Percentiles rank a stretch among this genome's conserved stretches.
Evolutionary conservation across 805 yeast genomes (phyloP).

Genomic region (Wickerhamiella bombiphila): DNA sequence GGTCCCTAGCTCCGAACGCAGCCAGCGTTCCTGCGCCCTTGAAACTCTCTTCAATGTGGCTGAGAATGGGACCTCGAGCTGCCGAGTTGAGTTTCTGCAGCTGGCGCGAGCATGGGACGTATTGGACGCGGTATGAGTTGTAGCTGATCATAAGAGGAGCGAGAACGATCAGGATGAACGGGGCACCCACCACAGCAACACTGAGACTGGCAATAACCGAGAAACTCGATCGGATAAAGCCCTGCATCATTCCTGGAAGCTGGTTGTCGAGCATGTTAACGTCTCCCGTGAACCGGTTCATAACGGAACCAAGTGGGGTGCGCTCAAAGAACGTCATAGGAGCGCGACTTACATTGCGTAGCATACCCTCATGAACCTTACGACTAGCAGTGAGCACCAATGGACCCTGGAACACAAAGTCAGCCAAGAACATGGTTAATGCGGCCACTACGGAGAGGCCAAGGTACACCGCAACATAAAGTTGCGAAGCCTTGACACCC

Average conservation of each 20-base stretch:
- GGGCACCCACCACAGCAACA: constrained; percentile 69
- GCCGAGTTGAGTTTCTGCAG: constrained; percentile 50
- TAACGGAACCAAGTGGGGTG: constrained; percentile 81
- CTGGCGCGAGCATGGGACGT: constrained; percentile 51
- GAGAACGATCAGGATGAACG: constrained; percentile 61
- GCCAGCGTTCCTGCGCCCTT: constrained; percentile 55
- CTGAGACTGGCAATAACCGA: constrained; percentile 40
- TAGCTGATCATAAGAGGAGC: constrained; percentile 48
- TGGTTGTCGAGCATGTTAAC: constrained; percentile 70
- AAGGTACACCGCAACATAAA: constrained; percentile 11
- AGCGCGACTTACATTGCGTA: constrained; percentile 54
- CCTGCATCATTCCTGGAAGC: constrained; percentile 25
- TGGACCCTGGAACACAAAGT: constrained; percentile 9
- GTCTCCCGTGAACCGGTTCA: constrained; percentile 82
- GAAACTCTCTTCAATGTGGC: constrained; percentile 61
- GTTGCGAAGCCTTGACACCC: constrained; percentile 10
- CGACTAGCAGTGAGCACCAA: constrained; percentile 7
- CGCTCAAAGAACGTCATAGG: constrained; percentile 93
- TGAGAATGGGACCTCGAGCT: constrained; percentile 54
- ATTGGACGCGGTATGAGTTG: constrained; percentile 45
- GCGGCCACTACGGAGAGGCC: constrained; percentile 6
- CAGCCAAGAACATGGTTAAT: constrained; percentile 2
- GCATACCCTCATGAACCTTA: constrained; percentile 50
- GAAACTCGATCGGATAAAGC: constrained; percentile 23
- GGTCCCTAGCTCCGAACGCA: constrained; percentile 44